Evolutionary conservation across 1,284 basidiomycete species (phyloP), one percentile per base, ranked within the genome.

Genomic region (Singerocomus inundabilis): DNA sequence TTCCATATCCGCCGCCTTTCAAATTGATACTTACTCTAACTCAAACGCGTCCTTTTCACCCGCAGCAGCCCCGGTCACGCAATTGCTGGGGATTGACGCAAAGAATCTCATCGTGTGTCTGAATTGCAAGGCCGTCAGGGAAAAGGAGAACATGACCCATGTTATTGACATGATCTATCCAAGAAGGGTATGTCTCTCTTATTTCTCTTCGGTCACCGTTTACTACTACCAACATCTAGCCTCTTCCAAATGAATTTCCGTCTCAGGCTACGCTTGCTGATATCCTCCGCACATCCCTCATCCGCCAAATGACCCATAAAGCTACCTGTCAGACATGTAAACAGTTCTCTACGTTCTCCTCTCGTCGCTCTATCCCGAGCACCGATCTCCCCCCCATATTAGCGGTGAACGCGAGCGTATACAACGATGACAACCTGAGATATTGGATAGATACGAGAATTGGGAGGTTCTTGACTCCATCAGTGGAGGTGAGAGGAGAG

Each of bases 141-240:
- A 82, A 56, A 89, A 94, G 63, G 84, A 88, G 47, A 82, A 84
- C 48, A 78, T 86, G 67, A 80, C 86, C 0, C 88, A 94, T 66
- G 76, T 91, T 18, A 68, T 98, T n/a, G 96, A 99, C 62, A 69
- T 99, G 60, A 72, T 85, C 16, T 98, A 98, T 69, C 91, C 93
- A 6, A 81, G 88, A 49, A 90, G 85, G 71, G 89, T 91, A 40
- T 48, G 72, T 60, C 16, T 38, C 31, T 24, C 21, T 37, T 25
- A 29, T 16, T 7, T 47, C 13, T 0, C 4, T 7, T 10, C 4
- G 26, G 4, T 16, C 28, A 3, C 12, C 24, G 11, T 26, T 47
- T 13, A 50, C 30, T 26, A 12, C 25, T 32, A 34, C 44, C 16
- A 18, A 48, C 11, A 40, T 46, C 39, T 42, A 74, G 73, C 59